Percentiles rank a stretch among this genome's conserved stretches.
phyloP scores from a whole-genome alignment of 1,284 basidiomycete genomes.

The Austropuccinia psidii region DNA sequence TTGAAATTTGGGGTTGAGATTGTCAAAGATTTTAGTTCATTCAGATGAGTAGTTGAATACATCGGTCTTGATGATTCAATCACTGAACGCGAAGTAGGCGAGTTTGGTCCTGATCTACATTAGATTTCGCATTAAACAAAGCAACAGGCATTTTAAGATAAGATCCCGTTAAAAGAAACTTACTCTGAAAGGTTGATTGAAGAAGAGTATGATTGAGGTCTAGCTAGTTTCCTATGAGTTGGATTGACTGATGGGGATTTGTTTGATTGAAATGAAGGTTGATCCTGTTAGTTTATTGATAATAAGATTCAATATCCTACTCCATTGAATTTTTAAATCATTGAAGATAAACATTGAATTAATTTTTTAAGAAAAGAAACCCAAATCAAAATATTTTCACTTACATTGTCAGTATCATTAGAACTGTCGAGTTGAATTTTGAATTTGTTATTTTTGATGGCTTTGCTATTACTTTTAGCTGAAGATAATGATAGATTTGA shows the following conservation, averaged over 20 bases:
- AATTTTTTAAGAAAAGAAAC: no score
- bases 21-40: conserved; percentile 34
- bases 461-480: no score
- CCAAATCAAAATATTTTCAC: no score
- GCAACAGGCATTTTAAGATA: not conserved
- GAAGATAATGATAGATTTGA: no score
- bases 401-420: no score
- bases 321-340: no score
- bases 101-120: not conserved
- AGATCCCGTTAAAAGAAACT: not conserved
- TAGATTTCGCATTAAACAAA: not conserved
- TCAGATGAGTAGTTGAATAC: conserved; percentile 28
- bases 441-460: no score
- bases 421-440: no score
- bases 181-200: conserved; percentile 1
- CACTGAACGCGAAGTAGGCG: not conserved
- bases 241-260: not conserved
- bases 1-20: not conserved
- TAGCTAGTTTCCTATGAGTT: conserved; percentile 20
- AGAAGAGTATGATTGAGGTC: conserved; percentile 2
- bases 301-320: no score
- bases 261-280: not conserved
- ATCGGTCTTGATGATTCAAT: conserved; percentile 24
- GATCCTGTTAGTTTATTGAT: conserved; percentile 21
- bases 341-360: no score